Evolutionary conservation across 2,329 filamentous ascomycete species (phyloP).

Genomic region (Colletotrichum sidae): DNA sequence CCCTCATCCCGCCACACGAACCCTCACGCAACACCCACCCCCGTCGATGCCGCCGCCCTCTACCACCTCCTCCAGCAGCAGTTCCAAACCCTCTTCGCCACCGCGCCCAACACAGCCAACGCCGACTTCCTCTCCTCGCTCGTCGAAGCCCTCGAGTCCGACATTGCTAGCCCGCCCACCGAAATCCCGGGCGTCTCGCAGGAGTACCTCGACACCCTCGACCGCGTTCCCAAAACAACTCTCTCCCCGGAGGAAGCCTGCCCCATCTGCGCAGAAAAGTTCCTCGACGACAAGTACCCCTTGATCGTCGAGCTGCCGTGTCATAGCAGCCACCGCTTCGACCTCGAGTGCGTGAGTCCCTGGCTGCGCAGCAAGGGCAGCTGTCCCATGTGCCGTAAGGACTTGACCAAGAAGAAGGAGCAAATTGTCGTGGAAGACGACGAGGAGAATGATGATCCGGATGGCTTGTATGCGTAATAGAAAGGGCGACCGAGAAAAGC

Average conservation of each 20-base stretch:
- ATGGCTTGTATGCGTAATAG: slow-evolving; percentile 57
- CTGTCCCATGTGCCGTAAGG: slow-evolving; percentile 72
- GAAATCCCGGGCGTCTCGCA: slow-evolving; percentile 67
- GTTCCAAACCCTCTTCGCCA: slow-evolving; percentile 62
- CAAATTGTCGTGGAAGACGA: slow-evolving; percentile 58
- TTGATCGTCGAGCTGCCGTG: slow-evolving; percentile 75
- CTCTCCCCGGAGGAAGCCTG: slow-evolving; percentile 65
- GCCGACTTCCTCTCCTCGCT: slow-evolving; percentile 62
- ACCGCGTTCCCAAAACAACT: slow-evolving; percentile 65
- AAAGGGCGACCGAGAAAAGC: not conserved
- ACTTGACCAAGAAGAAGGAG: slow-evolving; percentile 67
- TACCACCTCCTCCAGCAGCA: slow-evolving; percentile 71
- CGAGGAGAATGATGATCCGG: slow-evolving; percentile 64
- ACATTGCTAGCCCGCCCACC: slow-evolving; percentile 64
- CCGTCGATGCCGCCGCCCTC: slow-evolving; percentile 67
- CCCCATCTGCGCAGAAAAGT: slow-evolving; percentile 72
- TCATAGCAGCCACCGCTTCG: slow-evolving; percentile 68
- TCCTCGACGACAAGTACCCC: slow-evolving; percentile 71
- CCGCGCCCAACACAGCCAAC: slow-evolving; percentile 61
- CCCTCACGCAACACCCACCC: slow-evolving; percentile 69
- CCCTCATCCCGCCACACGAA: slow-evolving; percentile 54
- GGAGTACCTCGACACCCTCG: slow-evolving; percentile 69
- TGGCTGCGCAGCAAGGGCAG: slow-evolving; percentile 74
- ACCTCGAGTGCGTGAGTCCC: slow-evolving; percentile 75
- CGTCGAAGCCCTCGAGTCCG: slow-evolving; percentile 58